Evolutionary conservation across 768 basidiomycete genomes (phyloP), one percentile per base, ranked within the genome.

Genomic region (Suillus luteus): DNA sequence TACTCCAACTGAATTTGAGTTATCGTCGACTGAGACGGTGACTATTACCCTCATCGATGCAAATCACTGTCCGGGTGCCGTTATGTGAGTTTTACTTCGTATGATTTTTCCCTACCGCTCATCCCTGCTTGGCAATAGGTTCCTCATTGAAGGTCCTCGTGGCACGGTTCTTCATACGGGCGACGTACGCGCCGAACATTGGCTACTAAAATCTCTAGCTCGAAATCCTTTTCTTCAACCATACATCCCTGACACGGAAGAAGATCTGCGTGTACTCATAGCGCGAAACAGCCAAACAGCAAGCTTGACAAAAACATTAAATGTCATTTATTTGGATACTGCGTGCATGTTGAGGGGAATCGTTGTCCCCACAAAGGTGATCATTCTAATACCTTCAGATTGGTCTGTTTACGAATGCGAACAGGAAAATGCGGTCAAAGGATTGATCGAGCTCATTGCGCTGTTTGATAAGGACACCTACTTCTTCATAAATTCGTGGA

Each of bases 401-500:
- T 12, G 63, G 10, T 27, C 40, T 5, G n/a, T 48, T 46, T 9
- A 59, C 61, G 41, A 49, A 24, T n/a, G 17, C 61, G 17, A 37
- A 40, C 67, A 96, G 93, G 80, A 81, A 24, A 78, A 82, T 19
- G 95, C 92, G 0, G 85, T 87, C 0, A 67, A 77, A 31, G 91
- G 89, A 2, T 77, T 96, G 3, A 75, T 93, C 22, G 77, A 85
- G 19, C 80, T 97, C 1, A 89, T 98, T 75, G 77, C 80, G 11
- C 70, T 87, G 3, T 91, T 89, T 62, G 90, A 94, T 0, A 65
- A 78, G 0, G 77, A 82, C 5, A 88, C 88, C 0, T 80, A 86
- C 61, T 97, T 99, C 77, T 98, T 91, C 77, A 81, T 99, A 63
- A 96, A 97, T 71, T 73, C 85, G 0, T 99, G 96, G 96, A 96